Evolutionary conservation across 495 filamentous ascomycete genomes (phyloP), one percentile per base, ranked within the genome.

Genomic region (Daldinia grandis): DNA sequence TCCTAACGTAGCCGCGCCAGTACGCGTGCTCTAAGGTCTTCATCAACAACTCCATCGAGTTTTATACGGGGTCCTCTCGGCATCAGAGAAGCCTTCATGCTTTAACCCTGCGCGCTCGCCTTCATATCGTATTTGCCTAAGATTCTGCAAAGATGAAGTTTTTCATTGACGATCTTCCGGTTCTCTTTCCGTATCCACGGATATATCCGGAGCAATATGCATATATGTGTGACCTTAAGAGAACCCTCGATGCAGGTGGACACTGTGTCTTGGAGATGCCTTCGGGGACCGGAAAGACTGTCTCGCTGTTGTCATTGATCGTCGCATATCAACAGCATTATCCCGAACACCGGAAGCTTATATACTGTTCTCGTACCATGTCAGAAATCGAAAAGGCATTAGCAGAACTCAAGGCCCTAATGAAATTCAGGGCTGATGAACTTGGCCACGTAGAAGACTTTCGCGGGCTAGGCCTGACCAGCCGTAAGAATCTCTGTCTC

Each of bases 241-340:
- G 88, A 78, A 98, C 95, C 28, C 90, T 99, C 76, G 95, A 98
- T 85, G 92, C 89, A 28, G 91, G 91, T 63, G 96, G 96, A 66
- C 93, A 98, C 82, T 96, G 94, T 81, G 94, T 99, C n/a, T 83
- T 99, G 76, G 95, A 99, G 81, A 99, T 99, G 95, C 95, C 95
- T 83, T 99, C 95, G 60, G 95, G 95, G n/a, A 99, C 95, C 28
- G 95, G 95, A 55, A 99, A 99, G 83, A 99, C 95, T 0, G 92
- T 99, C 21, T 97, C 95, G 2, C 85, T 99, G 0, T 85, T 99
- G 25, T 97, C 95, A 0, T 85, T 99, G 70, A 99, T 99, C 70
- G 89, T 99, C 53, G 94, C 95, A 55, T 98, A 98, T 74, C 96
- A 98, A 78, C 90, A 93, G 76, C 90, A 93, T 75, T 94, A 93